phyloP scores from a whole-genome alignment of 257 asterid species.

The Asclepias syriaca region DNA sequence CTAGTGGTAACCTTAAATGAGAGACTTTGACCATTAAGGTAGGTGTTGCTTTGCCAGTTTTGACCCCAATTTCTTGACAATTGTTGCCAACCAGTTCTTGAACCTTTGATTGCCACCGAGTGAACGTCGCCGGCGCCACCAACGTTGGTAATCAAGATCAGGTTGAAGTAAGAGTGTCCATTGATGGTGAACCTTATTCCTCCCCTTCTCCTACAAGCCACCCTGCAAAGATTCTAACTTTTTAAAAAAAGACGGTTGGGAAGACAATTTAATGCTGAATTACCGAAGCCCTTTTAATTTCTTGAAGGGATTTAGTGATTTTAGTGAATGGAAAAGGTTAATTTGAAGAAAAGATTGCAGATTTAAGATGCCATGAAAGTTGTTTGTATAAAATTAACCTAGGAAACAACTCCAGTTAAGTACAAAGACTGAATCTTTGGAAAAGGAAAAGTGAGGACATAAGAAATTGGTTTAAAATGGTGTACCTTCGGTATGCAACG shows the following conservation, averaged over 20 bases:
- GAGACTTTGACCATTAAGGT: slow-evolving; percentile 76
- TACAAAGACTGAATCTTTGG: neutral
- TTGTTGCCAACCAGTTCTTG: slow-evolving; percentile 70
- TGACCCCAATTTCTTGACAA: slow-evolving; percentile 96
- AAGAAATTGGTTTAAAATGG: neutral
- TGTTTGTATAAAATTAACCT: slow-evolving; percentile 2
- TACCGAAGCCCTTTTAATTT: neutral
- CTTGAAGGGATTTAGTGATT: neutral
- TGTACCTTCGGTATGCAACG: slow-evolving; percentile 68
- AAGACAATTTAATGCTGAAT: too few relatives aligned
- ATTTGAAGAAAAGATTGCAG: neutral
- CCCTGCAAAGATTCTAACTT: slow-evolving; percentile 36
- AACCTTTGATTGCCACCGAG: slow-evolving; percentile 66
- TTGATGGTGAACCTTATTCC: slow-evolving; percentile 86
- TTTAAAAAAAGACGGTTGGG: too few relatives aligned
- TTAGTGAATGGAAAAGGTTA: neutral
- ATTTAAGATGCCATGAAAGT: neutral
- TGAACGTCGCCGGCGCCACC: slow-evolving; percentile 90
- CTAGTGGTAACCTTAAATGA: slow-evolving; percentile 80
- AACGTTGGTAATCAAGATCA: slow-evolving; percentile 74
- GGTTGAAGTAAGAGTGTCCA: slow-evolving; percentile 86
- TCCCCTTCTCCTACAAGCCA: slow-evolving; percentile 70
- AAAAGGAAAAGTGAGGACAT: too few relatives aligned
- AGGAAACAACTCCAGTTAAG: neutral
- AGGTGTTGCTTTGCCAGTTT: slow-evolving; percentile 74